Percentiles rank a stretch among this genome's conserved stretches.
phyloP scores from a whole-genome alignment of 495 filamentous ascomycete genomes.

The Trichocladium antarcticum region DNA sequence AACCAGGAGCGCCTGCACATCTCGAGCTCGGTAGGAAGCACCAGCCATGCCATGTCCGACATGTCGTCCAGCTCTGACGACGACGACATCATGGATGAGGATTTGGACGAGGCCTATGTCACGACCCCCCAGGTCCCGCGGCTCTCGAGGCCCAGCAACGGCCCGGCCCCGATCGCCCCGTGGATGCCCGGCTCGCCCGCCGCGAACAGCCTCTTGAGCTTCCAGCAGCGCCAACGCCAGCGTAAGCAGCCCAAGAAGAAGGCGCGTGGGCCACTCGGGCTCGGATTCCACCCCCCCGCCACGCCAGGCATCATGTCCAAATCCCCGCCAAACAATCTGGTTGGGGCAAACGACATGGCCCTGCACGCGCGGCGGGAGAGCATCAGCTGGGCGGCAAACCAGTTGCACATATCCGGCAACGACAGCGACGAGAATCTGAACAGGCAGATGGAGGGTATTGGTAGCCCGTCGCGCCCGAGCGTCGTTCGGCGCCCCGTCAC shows the following conservation, averaged over 20 bases:
- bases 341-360: conserved; percentile 24
- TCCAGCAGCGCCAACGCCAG: conserved; percentile 65
- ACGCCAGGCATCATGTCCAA: conserved; percentile 25
- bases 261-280: conserved; percentile 24
- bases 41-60: conserved; percentile 67
- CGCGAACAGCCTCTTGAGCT: conserved; percentile 60
- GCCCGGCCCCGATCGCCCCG: conserved; percentile 42
- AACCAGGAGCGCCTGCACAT: conserved; percentile 57
- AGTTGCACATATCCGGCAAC: conserved; percentile 69
- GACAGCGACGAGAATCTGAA: conserved; percentile 67
- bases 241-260: conserved; percentile 42
- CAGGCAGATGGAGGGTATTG: conserved; percentile 36
- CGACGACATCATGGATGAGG: conserved; percentile 69
- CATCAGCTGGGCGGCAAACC: conserved; percentile 74
- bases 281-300: conserved; percentile 31
- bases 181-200: conserved; percentile 51
- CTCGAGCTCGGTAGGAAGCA: conserved; percentile 77
- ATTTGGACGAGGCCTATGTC: conserved; percentile 66
- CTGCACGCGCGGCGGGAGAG: conserved; percentile 62
- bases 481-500: conserved; percentile 65
- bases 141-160: conserved; percentile 32
- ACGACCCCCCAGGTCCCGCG: conserved; percentile 57
- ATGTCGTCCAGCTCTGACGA: conserved; percentile 67
- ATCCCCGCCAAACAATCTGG: conserved; percentile 32
- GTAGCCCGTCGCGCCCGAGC: conserved; percentile 36